Evolutionary conservation across 345 rosid genomes (phyloP), one percentile per base, ranked within the genome.

Genomic region (Syzygium aromaticum): DNA sequence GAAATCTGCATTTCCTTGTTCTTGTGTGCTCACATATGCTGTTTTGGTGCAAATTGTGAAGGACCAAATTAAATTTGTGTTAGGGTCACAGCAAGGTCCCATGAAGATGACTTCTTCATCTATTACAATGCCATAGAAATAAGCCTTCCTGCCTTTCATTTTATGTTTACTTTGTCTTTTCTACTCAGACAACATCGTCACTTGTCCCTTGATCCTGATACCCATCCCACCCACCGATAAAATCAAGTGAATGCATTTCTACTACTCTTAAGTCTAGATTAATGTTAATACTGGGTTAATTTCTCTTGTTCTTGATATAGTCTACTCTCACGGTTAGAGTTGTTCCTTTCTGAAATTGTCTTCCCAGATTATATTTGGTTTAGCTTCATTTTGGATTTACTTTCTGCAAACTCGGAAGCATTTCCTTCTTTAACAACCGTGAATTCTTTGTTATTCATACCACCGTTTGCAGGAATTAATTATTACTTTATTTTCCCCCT

Each of bases 1-100:
- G 86, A 80, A 85, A 90, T 73, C 80, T 73, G 80, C 43, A 33
- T 73, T 73, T 73, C 80, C 49, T 73, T 73, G 80, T 33, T 67
- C 80, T 67, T 67, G 46, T 67, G 22, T 67, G 22, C 46, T 67
- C 19, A 17, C 46, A 33, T 17, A 67, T 17, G 15, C 27, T 21
- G 14, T 22, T 38, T 38, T 19, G 49, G 49, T 33, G 82, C 22
- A 64, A 28, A 64, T 64, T 64, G 23, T 73, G 82, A 73, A 33
- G 49, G 82, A 73, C 49, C 49, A 38, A 38, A 73, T 33, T 11
- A 27, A 73, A 73, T 73, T 33, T 73, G 46, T 40, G 27, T 73
- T 1, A 38, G 80, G 46, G 80, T 73, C 49, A 38, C 49, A 9
- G 80, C 4, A 73, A 73, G 27, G 27, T 19, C 80, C 27, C 82